These are phyloP conservation scores for Termitomyces sp. DNA, from an alignment of 768 basidiomycete species.

Conservation along the genomic window DNA sequence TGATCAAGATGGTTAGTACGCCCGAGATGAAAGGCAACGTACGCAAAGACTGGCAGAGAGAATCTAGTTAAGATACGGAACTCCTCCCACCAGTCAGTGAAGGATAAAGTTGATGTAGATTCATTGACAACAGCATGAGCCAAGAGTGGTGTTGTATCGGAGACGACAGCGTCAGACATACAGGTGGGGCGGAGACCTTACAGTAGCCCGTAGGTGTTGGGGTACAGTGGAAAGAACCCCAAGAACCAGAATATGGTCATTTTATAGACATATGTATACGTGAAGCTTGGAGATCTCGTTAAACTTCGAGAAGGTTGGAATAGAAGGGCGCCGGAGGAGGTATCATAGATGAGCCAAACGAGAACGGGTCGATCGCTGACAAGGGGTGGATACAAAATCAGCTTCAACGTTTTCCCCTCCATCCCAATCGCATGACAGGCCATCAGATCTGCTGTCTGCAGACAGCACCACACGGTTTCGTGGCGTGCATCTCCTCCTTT, in stretches of 20 bases:
- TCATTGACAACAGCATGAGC: neutral
- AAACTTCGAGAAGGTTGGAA: too few relatives aligned
- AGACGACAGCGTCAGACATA: neutral
- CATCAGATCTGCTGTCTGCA: too few relatives aligned
- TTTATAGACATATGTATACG: neutral
- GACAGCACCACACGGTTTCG: neutral
- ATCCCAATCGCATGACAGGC: neutral
- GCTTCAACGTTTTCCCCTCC: neutral
- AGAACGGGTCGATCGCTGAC: neutral
- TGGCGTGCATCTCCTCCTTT: neutral
- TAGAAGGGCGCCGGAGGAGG: too few relatives aligned
- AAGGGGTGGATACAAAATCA: too few relatives aligned
- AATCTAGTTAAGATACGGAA: neutral
- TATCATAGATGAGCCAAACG: neutral
- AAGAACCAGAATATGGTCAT: neutral
- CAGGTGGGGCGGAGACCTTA: too few relatives aligned
- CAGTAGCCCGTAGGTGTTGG: too few relatives aligned
- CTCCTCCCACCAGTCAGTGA: constrained; percentile 6
- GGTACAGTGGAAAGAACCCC: neutral
- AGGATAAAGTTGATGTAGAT: neutral
- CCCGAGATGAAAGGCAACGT: neutral
- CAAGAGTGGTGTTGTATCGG: constrained; percentile 3
- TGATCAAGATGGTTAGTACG: neutral
- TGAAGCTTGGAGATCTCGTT: neutral
- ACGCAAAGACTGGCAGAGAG: constrained; percentile 8